These are phyloP conservation scores for Lactarius indigo DNA, from an alignment of 768 basidiomycete genomes.

Conservation along the genomic window DNA sequence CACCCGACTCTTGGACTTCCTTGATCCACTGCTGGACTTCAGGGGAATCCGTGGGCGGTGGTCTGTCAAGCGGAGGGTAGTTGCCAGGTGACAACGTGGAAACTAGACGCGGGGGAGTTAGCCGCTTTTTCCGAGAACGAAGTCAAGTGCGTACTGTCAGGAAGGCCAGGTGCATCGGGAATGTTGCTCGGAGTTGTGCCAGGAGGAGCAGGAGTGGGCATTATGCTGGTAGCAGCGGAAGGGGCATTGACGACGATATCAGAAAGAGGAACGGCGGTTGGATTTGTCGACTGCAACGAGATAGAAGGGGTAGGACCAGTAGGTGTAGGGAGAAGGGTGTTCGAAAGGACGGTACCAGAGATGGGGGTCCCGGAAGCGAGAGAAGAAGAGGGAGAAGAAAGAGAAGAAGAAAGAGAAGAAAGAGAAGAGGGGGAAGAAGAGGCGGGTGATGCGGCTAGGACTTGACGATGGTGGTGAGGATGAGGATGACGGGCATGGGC, in stretches of 20 bases:
- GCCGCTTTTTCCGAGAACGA: neutral
- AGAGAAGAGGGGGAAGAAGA: constrained; percentile 28
- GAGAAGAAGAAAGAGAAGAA: constrained; percentile 12
- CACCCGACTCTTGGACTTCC: constrained; percentile 52
- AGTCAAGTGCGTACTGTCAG: constrained; percentile 30
- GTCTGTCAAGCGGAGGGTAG: constrained; percentile 64
- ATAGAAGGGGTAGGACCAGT: constrained; percentile 36
- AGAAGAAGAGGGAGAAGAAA: constrained; percentile 11
- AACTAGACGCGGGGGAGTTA: constrained; percentile 5
- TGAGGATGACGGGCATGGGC: constrained; percentile 32
- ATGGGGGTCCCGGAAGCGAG: constrained; percentile 16
- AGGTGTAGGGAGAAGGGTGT: constrained; percentile 12
- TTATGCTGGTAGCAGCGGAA: constrained; percentile 41
- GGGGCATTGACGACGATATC: constrained; percentile 44
- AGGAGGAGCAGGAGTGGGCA: constrained; percentile 45
- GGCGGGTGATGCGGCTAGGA: constrained; percentile 25
- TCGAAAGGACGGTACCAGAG: neutral
- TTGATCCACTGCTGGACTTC: constrained; percentile 70
- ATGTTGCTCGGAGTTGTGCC: constrained; percentile 44
- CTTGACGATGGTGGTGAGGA: constrained; percentile 28
- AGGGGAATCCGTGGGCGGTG: constrained; percentile 57
- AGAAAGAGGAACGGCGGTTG: constrained; percentile 57
- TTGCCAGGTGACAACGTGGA: constrained; percentile 28
- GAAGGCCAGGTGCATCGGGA: constrained; percentile 34
- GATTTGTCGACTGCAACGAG: constrained; percentile 48